A percentile compares a stretch with the other conserved stretches of the same genome.
Evolutionary conservation across 2,329 filamentous ascomycete species (phyloP).

Genomic region (Graphilbum ipis-grandicollis): DNA sequence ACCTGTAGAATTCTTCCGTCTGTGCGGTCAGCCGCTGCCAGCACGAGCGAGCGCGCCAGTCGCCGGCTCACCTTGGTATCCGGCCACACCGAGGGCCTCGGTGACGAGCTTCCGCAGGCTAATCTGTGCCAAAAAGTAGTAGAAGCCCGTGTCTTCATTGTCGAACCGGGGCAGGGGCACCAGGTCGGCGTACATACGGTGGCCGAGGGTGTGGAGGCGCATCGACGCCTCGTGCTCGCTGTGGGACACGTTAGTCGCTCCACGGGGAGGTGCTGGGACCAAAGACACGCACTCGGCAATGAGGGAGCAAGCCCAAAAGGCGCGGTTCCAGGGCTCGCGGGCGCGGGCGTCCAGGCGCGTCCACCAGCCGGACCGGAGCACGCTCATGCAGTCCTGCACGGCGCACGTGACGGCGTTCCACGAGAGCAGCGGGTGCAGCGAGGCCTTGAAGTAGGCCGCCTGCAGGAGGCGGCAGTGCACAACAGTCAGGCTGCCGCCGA

Average conservation of each 20-base stretch:
- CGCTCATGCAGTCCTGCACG: constrained; percentile 6
- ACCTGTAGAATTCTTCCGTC: constrained; percentile 5
- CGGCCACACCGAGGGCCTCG: constrained; percentile 5
- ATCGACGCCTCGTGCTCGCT: constrained; percentile 6
- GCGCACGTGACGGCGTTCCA: constrained; percentile 7
- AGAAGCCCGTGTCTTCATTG: constrained; percentile 8
- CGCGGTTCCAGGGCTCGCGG: constrained; percentile 6
- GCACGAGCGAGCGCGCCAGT: too few species aligned
- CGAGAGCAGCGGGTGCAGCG: constrained; percentile 5
- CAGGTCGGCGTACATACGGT: constrained; percentile 7
- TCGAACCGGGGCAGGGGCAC: constrained; percentile 6
- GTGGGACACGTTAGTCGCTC: background rate
- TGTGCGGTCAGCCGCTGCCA: too few species aligned
- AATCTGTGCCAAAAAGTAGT: constrained; percentile 8
- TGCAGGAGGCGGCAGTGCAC: constrained; percentile 8
- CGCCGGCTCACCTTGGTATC: constrained; percentile 5
- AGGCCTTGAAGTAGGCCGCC: constrained; percentile 6
- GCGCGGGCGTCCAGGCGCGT: constrained; percentile 1
- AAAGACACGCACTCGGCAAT: constrained; percentile 3
- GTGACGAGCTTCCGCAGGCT: constrained; percentile 7
- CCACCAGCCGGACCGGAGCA: constrained; percentile 4
- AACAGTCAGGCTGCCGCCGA: constrained; percentile 3
- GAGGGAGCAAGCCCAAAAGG: constrained; percentile 8
- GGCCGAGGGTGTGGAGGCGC: constrained; percentile 5
- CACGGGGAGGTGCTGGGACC: too few species aligned